Base-by-base conservation (phyloP, 805 yeast species). In the Maudiozyma saulgeensis region DNA sequence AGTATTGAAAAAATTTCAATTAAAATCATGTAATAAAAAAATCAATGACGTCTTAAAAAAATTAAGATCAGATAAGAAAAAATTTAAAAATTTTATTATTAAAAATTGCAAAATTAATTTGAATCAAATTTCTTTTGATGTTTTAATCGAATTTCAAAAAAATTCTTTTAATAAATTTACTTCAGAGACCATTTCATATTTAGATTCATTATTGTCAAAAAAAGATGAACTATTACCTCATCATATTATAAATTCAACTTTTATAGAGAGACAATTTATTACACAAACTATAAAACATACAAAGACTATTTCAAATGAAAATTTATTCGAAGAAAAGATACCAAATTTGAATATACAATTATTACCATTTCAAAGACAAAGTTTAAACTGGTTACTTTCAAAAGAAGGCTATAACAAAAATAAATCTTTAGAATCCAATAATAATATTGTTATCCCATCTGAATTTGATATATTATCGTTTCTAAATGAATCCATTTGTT, bases 351-450 rank as follows among this genome's bases (percentile, higher is more conserved):
- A 58, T n/a, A 53, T 61, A 6, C 46, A 44, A 3, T 50, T 66
- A 15, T 49, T 61, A 46, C 67, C 68, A 1, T 66, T 64, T 43
- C 71, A 67, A 48, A 49, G 51, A 37, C 55, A 58, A 34, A 60
- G 67, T 26, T 59, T 66, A 8, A 59, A 57, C 46, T 67, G 70
- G 69, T 60, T 67, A 66, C 31, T 63, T 15, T 16, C 40, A 7
- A 63, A 62, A 48, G 69, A 65, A 44, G 43, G 26, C 12, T 16
- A 13, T 8, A 19, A 23, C 23, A 21, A 21, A 21, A 21, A 21
- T 21, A 21, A 21, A 21, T 21, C 23, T 21, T 21, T 21, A 21
- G 4, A 21, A 21, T 21, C 3, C 4, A 21, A 21, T 21, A 21
- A 21, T 21, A 21, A 19, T 12, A n/a, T n/a, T n/a, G 15, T n/a